Conservation (phyloP, 345 rosid species). For the Gossypium raimondii region DNA sequence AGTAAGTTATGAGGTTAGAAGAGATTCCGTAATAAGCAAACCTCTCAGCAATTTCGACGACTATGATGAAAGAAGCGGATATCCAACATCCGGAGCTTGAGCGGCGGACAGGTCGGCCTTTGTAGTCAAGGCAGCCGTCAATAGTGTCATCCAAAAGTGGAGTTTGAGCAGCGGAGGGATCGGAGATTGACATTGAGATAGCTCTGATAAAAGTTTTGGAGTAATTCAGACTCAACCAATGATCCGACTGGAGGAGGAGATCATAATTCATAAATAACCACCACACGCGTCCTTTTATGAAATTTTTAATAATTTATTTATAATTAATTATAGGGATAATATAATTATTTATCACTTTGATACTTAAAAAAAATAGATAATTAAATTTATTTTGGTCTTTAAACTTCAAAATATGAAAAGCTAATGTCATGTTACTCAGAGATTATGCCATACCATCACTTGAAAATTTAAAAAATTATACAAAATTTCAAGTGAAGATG, state of each 20-base stretch:
- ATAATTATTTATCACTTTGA: too few species aligned
- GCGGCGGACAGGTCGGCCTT: neutral
- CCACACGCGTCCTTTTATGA: too few species aligned
- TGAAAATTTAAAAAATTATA: too few species aligned
- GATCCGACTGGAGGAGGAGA: neutral
- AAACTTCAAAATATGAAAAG: too few species aligned
- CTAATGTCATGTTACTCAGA: too few species aligned
- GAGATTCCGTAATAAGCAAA: neutral
- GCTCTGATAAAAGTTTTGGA: neutral
- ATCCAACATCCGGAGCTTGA: neutral
- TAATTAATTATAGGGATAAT: too few species aligned
- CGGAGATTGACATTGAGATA: neutral
- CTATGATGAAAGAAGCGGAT: neutral
- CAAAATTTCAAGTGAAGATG: too few species aligned
- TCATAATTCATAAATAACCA: too few species aligned
- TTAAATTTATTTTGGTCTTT: too few species aligned
- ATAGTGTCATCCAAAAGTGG: neutral
- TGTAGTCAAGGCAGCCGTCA: slow-evolving; percentile 2
- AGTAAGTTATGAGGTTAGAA: slow-evolving; percentile 3
- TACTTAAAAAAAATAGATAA: too few species aligned
- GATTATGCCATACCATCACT: too few species aligned
- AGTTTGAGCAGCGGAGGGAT: neutral
- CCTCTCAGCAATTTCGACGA: neutral
- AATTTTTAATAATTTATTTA: too few species aligned
- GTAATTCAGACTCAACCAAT: neutral